phyloP scores from a whole-genome alignment of 768 basidiomycete genomes.

The Boletus vermiculosoides region DNA sequence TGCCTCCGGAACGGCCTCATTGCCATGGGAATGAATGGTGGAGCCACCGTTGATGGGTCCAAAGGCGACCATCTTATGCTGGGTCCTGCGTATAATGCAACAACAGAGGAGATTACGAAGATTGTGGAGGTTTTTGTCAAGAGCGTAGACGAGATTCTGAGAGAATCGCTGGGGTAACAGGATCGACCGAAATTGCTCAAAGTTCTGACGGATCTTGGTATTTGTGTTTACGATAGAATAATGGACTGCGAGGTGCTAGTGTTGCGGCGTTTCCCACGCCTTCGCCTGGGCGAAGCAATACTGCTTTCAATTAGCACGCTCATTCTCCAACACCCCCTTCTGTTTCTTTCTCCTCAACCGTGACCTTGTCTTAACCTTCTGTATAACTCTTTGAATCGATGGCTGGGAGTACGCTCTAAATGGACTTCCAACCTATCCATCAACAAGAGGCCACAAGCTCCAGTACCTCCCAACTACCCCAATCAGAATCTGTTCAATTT shows the following conservation, averaged over 20 bases:
- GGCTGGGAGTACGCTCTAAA: constrained; percentile 88
- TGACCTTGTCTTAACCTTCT: constrained; percentile 25
- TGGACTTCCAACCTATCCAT: constrained; percentile 81
- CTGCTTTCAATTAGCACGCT: constrained; percentile 25
- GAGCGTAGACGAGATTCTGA: constrained; percentile 64
- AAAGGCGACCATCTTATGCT: constrained; percentile 73
- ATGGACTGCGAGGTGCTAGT: neutral
- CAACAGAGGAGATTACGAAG: constrained; percentile 61
- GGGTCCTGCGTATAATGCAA: constrained; percentile 80
- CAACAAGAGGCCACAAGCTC: constrained; percentile 69
- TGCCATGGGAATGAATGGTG: constrained; percentile 73
- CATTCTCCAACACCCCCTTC: constrained; percentile 11
- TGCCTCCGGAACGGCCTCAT: constrained; percentile 66
- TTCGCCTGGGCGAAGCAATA: constrained; percentile 24
- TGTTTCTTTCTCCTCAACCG: constrained; percentile 27
- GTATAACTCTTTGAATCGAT: constrained; percentile 52
- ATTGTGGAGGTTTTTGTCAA: constrained; percentile 66
- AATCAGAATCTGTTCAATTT: constrained; percentile 36
- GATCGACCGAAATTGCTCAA: neutral
- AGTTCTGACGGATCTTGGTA: neutral
- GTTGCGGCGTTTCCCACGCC: constrained; percentile 31
- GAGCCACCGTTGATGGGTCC: constrained; percentile 64
- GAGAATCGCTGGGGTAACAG: constrained; percentile 29
- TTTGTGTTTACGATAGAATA: neutral
- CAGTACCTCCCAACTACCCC: constrained; percentile 46